Evolutionary conservation across 345 rosid genomes (phyloP).

Genomic region (Fremontodendron californicum): DNA sequence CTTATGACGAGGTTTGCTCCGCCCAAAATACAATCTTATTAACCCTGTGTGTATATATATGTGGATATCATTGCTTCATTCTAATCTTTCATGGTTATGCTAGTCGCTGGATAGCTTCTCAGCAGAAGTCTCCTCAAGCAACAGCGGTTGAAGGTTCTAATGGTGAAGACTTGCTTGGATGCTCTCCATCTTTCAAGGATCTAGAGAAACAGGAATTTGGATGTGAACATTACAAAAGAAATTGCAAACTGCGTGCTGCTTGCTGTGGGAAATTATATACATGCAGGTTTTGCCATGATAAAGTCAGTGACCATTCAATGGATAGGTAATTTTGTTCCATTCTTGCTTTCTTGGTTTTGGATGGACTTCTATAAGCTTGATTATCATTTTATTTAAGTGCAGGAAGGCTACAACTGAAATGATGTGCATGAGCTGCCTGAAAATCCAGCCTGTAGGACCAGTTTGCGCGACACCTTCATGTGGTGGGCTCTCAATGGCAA

Average conservation of each 20-base stretch:
- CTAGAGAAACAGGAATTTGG: slow-evolving; percentile 50
- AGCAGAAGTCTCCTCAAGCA: slow-evolving; percentile 50
- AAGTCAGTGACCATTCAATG: slow-evolving; percentile 73
- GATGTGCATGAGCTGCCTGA: slow-evolving; percentile 81
- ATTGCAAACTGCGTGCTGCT: slow-evolving; percentile 69
- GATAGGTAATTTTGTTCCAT: slow-evolving; percentile 46
- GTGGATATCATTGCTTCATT: slow-evolving; percentile 13
- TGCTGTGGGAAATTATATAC: slow-evolving; percentile 69
- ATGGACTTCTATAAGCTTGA: slow-evolving; percentile 15
- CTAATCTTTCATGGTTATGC: slow-evolving; percentile 21
- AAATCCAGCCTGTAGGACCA: slow-evolving; percentile 62
- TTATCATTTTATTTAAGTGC: slow-evolving; percentile 17
- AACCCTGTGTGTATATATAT: neutral
- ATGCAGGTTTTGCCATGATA: slow-evolving; percentile 76
- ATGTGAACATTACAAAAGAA: slow-evolving; percentile 79
- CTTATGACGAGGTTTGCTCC: slow-evolving; percentile 63
- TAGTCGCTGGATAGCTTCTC: slow-evolving; percentile 73
- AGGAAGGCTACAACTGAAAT: slow-evolving; percentile 73
- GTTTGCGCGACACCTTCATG: slow-evolving; percentile 56
- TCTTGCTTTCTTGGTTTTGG: neutral
- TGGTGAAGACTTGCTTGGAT: slow-evolving; percentile 49
- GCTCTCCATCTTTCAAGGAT: slow-evolving; percentile 63
- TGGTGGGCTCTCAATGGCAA: slow-evolving; percentile 63
- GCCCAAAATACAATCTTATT: slow-evolving; percentile 4
- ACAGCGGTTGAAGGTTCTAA: slow-evolving; percentile 32